Evolutionary conservation across 2,329 filamentous ascomycete genomes (phyloP), one percentile per base, ranked within the genome.

Genomic region (Scleromitrula shiraiana): DNA sequence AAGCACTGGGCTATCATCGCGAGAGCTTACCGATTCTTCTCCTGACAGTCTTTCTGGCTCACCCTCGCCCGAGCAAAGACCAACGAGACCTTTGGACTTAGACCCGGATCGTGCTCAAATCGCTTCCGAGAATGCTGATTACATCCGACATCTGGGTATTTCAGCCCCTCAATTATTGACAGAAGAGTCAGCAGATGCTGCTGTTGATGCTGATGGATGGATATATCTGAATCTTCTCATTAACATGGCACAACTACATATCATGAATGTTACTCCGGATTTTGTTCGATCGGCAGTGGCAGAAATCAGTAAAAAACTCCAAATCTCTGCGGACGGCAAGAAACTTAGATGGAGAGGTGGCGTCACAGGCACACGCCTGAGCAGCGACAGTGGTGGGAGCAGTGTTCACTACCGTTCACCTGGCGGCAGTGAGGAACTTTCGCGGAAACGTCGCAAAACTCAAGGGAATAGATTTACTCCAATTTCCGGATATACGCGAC

Each of bases 171-270:
- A 83, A 40, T 62, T 77, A 2, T 56, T 71, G 8, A 68, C 68
- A 8, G 67, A 69, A 2, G 68, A 70, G 14, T 69, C 67, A 15
- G 59, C 68, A 1, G 73, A 80, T 43, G 76, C 80, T 9, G 72
- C 75, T 12, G 74, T 80, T 0, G 81, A 83, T 46, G 71, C 73
- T 0, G 80, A 88, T 22, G 85, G 85, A 4, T 93, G 87, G 87
- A 80, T 91, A 0, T 91, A 90, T 57, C 68, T 93, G 6, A 93
- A 93, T 56, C 68, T 94, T 1, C 72, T 94, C 1, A 82, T 83
- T 61, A 89, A 84, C 59, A 76, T 94, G 71, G 88, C 88, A 0
- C 88, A 94, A 65, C 69, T 94, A 15, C 88, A 94, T 58, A 91
- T 89, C 0, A 75, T 93, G 56, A 90, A 88, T 50, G 87, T 94